Conservation (phyloP, 2,329 filamentous ascomycete genomes). For the Beauveria brongniartii region DNA sequence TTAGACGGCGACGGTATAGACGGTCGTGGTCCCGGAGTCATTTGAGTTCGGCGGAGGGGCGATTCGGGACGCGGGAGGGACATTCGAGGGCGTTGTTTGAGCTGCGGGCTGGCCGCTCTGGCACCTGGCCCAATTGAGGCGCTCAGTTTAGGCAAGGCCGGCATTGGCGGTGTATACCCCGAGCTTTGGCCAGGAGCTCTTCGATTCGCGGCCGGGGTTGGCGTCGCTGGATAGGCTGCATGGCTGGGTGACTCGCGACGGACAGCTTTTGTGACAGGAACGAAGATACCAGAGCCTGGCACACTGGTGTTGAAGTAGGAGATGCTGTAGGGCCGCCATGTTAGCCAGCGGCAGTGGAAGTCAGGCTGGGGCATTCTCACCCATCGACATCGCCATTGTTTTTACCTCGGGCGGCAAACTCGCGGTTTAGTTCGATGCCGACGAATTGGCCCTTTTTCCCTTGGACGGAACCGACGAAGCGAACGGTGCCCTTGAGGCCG, state of each 20-base stretch:
- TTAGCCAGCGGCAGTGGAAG: conserved; percentile 11
- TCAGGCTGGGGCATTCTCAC: conserved; percentile 38
- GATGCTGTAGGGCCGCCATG: conserved; percentile 32
- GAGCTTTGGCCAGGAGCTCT: conserved; percentile 49
- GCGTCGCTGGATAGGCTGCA: conserved; percentile 51
- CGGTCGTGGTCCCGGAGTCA: conserved; percentile 51
- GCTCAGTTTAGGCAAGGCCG: conserved; percentile 70
- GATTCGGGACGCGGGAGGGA: conserved; percentile 87
- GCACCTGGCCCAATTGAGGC: conserved; percentile 71
- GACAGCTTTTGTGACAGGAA: conserved; percentile 74
- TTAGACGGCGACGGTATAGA: conserved; percentile 46
- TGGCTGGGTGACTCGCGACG: conserved; percentile 51
- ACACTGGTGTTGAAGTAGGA: conserved; percentile 75
- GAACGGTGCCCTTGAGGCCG: conserved; percentile 82
- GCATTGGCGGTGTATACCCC: conserved; percentile 56
- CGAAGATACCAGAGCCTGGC: conserved; percentile 83
- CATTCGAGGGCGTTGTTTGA: conserved; percentile 58
- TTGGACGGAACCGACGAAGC: conserved; percentile 77
- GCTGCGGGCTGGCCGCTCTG: conserved; percentile 61
- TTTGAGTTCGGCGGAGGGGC: conserved; percentile 62
- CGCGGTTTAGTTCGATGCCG: conserved; percentile 77
- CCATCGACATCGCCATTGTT: conserved; percentile 96
- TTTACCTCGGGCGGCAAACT: conserved; percentile 79
- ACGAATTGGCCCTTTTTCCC: conserved; percentile 90
- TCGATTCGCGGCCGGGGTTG: conserved; percentile 52